phyloP scores from a whole-genome alignment of 805 yeast species.

The Candida alai region DNA sequence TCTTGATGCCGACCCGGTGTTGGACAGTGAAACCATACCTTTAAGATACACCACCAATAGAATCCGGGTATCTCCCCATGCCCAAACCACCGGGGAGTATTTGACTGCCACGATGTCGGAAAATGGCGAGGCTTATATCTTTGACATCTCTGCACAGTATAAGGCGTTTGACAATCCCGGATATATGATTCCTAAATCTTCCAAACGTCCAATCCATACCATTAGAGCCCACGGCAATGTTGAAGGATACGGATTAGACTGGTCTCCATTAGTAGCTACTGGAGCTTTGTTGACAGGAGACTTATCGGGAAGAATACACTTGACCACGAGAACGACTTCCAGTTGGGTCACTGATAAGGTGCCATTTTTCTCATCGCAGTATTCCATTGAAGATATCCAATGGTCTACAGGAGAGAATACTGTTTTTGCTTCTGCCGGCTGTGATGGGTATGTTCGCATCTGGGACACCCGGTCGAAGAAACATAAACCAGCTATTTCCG shows the following conservation, averaged over 20 bases:
- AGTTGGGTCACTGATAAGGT: constrained; percentile 84
- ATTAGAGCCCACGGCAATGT: constrained; percentile 83
- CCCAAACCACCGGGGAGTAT: constrained; percentile 70
- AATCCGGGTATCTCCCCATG: constrained; percentile 77
- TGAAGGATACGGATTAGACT: constrained; percentile 97
- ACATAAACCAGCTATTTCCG: constrained; percentile 85
- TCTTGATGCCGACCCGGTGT: constrained; percentile 70
- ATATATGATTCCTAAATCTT: constrained; percentile 66
- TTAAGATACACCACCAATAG: constrained; percentile 84
- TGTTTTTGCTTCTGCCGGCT: constrained; percentile 92
- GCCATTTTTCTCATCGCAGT: constrained; percentile 64
- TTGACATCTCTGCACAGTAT: constrained; percentile 74
- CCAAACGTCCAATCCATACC: constrained; percentile 79
- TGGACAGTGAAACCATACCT: constrained; percentile 80
- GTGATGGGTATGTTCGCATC: constrained; percentile 86
- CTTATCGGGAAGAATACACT: constrained; percentile 73
- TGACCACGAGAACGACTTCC: constrained; percentile 71
- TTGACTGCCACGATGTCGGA: constrained; percentile 87
- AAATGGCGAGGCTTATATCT: constrained; percentile 83
- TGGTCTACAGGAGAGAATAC: constrained; percentile 93
- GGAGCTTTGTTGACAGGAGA: constrained; percentile 91
- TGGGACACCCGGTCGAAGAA: constrained; percentile 97
- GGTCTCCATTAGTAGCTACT: constrained; percentile 82
- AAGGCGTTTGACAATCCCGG: constrained; percentile 90
- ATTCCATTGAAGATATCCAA: constrained; percentile 93